phyloP scores from a whole-genome alignment of 208 protist species.

The Acanthamoeba triangularis region DNA sequence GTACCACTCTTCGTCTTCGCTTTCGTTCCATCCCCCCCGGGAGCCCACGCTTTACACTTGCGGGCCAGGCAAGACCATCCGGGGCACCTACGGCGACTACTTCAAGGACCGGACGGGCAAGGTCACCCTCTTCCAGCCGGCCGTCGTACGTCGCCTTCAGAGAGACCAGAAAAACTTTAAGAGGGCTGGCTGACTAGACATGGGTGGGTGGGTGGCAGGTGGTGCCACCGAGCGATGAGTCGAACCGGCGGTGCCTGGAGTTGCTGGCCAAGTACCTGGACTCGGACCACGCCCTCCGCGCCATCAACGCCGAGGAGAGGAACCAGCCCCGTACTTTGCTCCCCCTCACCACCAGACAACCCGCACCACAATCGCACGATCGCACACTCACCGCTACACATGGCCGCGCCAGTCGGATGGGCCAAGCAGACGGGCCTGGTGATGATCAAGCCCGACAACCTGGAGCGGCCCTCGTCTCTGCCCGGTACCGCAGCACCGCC shows the following conservation, averaged over 20 bases:
- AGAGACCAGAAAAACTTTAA: not conserved
- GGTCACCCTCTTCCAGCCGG: slow-evolving; percentile 2
- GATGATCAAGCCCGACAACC: slow-evolving; percentile 36
- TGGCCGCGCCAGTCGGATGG: not conserved
- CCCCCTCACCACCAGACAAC: too few relatives aligned
- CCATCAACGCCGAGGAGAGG: not conserved
- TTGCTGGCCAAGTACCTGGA: slow-evolving; percentile 12
- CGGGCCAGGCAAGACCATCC: not conserved
- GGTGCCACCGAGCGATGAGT: slow-evolving; percentile 7
- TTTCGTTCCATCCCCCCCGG: not conserved
- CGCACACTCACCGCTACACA: too few relatives aligned
- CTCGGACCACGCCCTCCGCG: slow-evolving; percentile 1
- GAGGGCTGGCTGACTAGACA: not conserved
- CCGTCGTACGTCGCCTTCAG: not conserved
- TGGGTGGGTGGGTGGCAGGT: not conserved
- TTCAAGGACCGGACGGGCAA: not conserved
- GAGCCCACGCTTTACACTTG: not conserved
- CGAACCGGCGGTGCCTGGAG: not conserved
- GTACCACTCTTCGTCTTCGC: not conserved
- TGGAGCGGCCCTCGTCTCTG: not conserved
- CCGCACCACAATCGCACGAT: not conserved
- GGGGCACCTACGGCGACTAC: slow-evolving; percentile 27
- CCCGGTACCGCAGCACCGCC: not conserved
- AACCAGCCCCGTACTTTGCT: not conserved
- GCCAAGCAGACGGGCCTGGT: slow-evolving; percentile 41